Evolutionary conservation across 768 basidiomycete species (phyloP), one percentile per base, ranked within the genome.

Genomic region (Leccinum uliginosum): DNA sequence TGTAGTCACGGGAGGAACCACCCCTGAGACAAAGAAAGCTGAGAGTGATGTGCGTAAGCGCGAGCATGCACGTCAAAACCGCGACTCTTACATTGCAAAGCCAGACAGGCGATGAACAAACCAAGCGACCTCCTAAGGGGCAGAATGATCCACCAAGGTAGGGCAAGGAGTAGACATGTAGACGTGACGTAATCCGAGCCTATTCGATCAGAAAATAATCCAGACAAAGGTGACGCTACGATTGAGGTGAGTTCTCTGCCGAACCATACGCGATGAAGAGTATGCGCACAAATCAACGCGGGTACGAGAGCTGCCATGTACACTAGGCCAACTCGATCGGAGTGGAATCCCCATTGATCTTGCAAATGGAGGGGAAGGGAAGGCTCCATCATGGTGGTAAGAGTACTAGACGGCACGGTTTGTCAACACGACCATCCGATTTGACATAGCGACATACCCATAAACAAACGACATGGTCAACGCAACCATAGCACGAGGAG

Each of bases 81-180:
- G 9, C 1, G 46, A 53, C 43, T 58, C 78, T 66, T 56, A 90
- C 87, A 80, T 71, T 82, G 75, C 21, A 86, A 44, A 2, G 79
- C 83, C 50, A 80, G 71, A n/a, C 73, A 60, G 21, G 65, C 21
- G 15, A 72, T 29, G 46, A 68, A 80, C 76, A 55, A 67, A 61
- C 24, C 73, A 69, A 60, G 82, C 66, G 68, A 88, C 81, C 11
- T 81, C 62, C 17, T 79, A 71, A 90, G 69, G 49, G 78, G 75
- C 61, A 89, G 62, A 4, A 85, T 62, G 15, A 76, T 71, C 77
- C 80, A 85, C 84, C 86, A 90, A 0, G 89, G 89, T 6, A 87
- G 46, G 1, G 84, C 68, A 10, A 84, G 67, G 3, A 82, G 3
- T 27, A 87, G 63, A 51, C 75, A 81, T 11, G 75, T 53, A 44